These are phyloP conservation scores for Hygrophoropsis aurantiaca DNA, from an alignment of 768 basidiomycete species.

Conservation along the genomic window DNA sequence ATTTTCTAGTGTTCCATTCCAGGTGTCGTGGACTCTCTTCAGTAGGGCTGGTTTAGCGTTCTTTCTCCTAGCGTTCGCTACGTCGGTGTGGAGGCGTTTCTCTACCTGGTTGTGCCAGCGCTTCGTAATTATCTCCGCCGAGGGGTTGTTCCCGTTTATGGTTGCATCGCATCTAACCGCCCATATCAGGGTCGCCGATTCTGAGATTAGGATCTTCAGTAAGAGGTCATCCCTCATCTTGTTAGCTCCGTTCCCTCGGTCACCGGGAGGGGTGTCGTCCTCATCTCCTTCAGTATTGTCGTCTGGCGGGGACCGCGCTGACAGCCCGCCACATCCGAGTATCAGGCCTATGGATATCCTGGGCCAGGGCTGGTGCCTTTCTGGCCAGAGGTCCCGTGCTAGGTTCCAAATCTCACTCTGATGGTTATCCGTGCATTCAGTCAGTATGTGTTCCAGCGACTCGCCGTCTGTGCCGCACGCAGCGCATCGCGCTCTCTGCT, in stretches of 20 bases:
- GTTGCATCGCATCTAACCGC: constrained; percentile 21
- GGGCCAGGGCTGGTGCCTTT: constrained; percentile 12
- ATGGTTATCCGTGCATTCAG: constrained; percentile 17
- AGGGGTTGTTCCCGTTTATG: constrained; percentile 5
- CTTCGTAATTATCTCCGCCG: too few relatives aligned
- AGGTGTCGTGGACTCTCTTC: constrained; percentile 15
- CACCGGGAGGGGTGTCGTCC: neutral
- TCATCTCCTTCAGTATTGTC: too few relatives aligned
- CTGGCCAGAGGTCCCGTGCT: constrained; percentile 13
- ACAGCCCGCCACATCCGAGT: constrained; percentile 13
- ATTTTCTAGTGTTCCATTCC: constrained; percentile 4
- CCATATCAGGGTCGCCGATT: constrained; percentile 31
- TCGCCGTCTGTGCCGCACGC: constrained; percentile 17
- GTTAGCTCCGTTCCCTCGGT: neutral
- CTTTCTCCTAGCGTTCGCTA: too few relatives aligned
- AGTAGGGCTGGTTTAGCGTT: constrained; percentile 8
- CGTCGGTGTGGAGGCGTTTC: too few relatives aligned
- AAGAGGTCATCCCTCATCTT: constrained; percentile 11
- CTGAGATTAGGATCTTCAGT: constrained; percentile 23
- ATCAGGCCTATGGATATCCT: constrained; percentile 12
- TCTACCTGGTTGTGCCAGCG: too few relatives aligned
- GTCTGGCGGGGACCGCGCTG: too few relatives aligned
- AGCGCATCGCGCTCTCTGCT: constrained; percentile 10
- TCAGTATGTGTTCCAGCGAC: constrained; percentile 30
- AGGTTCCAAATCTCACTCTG: constrained; percentile 23